Evolutionary conservation across 768 basidiomycete genomes (phyloP), one percentile per base, ranked within the genome.

Genomic region (Cystobasidium ongulense): DNA sequence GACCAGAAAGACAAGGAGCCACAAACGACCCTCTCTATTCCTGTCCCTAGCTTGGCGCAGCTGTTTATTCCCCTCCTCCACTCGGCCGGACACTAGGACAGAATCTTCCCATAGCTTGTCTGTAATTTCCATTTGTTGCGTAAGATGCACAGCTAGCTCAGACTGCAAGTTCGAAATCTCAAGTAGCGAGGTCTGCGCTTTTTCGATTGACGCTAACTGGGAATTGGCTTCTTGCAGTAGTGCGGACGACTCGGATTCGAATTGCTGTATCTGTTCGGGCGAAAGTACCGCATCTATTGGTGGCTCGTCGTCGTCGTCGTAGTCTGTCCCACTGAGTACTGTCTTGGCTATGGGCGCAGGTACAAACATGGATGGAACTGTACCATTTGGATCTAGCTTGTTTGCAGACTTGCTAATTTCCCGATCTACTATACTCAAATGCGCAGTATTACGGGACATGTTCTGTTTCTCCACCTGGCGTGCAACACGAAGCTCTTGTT

Each of bases 91-190:
- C 33, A 90, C 90, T 1, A 89, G 87, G 67, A 96, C 88, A 10
- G 92, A 94, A 79, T 99, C 95, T 77, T 96, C 92, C 79, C 92
- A 96, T 74, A 99, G 83, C 81, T 91, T 88, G 78, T 98, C 94
- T 11, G 93, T 92, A 76, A 93, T 81, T 83, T 94, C 94, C 1
- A 90, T 90, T 84, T 99, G 96, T 78, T 84, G 86, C 39, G 89
- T 89, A 46, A 99, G 85, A 80, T 97, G 92, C 17, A 86, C 84
- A 63, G 96, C 87, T 76, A 99, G 84, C 81, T 97, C 91, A 83
- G 90, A 88, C 84, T 99, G 96, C 72, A 99, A 83, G 50, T 90
- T 86, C 77, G 90, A 90, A 78, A 99, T 97, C 79, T 98, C 95
- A 83, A 93, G 85, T 71, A 99, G 82, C 38, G 90, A 87, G 54